Base-by-base conservation (phyloP, 116 monocot genomes). In the Trichopus zeylanicus region DNA sequence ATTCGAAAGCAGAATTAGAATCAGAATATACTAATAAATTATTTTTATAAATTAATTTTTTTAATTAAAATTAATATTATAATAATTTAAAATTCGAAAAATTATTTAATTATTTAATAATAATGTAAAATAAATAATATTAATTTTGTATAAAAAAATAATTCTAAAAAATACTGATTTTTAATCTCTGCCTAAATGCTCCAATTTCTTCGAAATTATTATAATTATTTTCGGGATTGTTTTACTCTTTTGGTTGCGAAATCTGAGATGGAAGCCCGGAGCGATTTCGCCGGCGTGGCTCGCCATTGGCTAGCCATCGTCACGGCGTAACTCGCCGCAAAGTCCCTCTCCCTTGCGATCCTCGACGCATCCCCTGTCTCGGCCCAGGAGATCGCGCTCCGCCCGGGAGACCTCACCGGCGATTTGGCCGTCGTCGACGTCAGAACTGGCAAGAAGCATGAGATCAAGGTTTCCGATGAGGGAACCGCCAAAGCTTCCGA, bases 401-500 rank as follows among this genome's bases (percentile, higher is more conserved):
- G 64, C 0, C 66, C 70, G 10, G 70, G 76, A 23, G 72, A 70
- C 52, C 65, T 78, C 8, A 70, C 55, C 11, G 97, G 97, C 1
- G 37, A 47, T 20, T 59, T 97, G 55, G 28, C 65, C 19, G 87
- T 91, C 32, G 51, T 91, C 12, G 97, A 97, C 54, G 61, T 30
- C 31, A 73, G 97, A 61, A 87, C 91, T 29, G 87, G 91, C n/a
- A 90, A 76, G 79, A 74, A 59, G 58, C 79, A 68, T 61, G 84
- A 77, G 55, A 5, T 97, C 65, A 61, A 73, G 64, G 66, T 97
- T 10, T 87, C 97, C 7, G 73, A 75, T n/a, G 85, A 91, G 26
- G 97, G 97, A 22, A 80, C 97, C 21, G 75, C 91, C 20, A 79
- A 67, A 67, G 84, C 91, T 23, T 70, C 78, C 27, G 91, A 97